Evolutionary conservation across 2,329 filamentous ascomycete species (phyloP), one percentile per base, ranked within the genome.

Genomic region (Fusarium ramigenum): DNA sequence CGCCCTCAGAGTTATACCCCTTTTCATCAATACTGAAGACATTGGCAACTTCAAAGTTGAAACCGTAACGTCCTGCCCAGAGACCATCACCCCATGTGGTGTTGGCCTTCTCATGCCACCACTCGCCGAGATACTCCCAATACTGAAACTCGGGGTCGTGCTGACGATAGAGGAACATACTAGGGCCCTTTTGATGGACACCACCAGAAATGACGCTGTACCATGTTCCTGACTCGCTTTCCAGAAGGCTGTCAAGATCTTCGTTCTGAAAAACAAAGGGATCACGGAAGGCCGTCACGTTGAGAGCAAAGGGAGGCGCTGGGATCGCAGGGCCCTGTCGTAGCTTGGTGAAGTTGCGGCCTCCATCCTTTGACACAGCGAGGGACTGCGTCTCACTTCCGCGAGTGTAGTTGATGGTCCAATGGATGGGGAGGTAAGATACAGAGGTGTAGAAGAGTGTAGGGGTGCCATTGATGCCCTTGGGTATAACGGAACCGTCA

Each of bases 1-100:
- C 80, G 19, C 83, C 84, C 6, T 81, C 75, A 9, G 79, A 66
- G 56, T 81, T 83, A 57, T 83, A 84, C 16, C 84, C 84, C 9
- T 80, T 63, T 25, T 80, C 76, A 21, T 84, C 80, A 7, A 86
- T 73, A 19, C 79, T 75, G 72, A 86, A 85, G 21, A 84, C 68
- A 44, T 85, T 86, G 25, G 69, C 78, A 16, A 85, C 83, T 71
- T 87, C 85, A 46, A 85, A 85, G 67, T 87, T 87, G 78, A 80
- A 86, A 1, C 82, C 82, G 71, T 79, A 84, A 2, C 78, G 76
- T 4, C 83, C 83, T 5, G 80, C 81, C 79, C 80, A 82, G 25
- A 75, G 53, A 14, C 80, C 80, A 28, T 76, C 73, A 5, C 80
- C 80, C 80, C 81, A 82, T 0, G 80, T 82, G 7, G 80, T 73